Evolutionary conservation across 2,329 filamentous ascomycete genomes (phyloP), one percentile per base, ranked within the genome.

Genomic region (Claviceps sp.): DNA sequence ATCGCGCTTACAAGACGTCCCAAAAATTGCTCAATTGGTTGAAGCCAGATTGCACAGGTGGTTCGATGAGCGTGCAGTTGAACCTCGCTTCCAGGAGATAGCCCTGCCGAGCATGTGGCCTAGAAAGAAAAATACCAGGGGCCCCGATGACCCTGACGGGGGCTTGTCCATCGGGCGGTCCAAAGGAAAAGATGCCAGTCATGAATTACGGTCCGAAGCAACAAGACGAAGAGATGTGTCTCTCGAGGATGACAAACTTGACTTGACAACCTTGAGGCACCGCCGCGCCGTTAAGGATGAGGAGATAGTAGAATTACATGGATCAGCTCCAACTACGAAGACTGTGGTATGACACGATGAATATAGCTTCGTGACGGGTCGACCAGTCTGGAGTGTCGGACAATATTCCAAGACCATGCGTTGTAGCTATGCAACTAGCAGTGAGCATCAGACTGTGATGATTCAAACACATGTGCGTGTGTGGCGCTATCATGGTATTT

Each of bases 51-150:
- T 94, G 16, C 87, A 93, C 67, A 80, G 81, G 51, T 94, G 88
- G 88, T 91, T 94, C 65, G 87, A 93, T 65, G 87, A 93, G 63
- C 80, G 88, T 47, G 86, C 83, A 56, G 88, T 94, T 6, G 87
- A 93, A 67, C 88, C 88, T 2, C 78, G 86, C 26, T 93, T 93
- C 66, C 88, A 93, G 64, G 86, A 93, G 63, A 91, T 93, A 57
- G 85, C 86, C 0, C 72, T 94, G 8, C 88, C 88, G 0, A 88
- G 81, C 59, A 64, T 93, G 54, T 94, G 88, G 88, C 88, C 88
- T 1, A 73, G 86, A 47, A 91, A 90, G 72, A 85, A 82, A 71
- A 94, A 89, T 59, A 89, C 87, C 0, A 72, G 87, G 26, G 86
- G 85, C 4, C 84, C 84, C 1, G 83, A 84, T 20, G 81, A 84